Evolutionary conservation across 2,329 filamentous ascomycete genomes (phyloP).

Genomic region (Talaromyces sp.): DNA sequence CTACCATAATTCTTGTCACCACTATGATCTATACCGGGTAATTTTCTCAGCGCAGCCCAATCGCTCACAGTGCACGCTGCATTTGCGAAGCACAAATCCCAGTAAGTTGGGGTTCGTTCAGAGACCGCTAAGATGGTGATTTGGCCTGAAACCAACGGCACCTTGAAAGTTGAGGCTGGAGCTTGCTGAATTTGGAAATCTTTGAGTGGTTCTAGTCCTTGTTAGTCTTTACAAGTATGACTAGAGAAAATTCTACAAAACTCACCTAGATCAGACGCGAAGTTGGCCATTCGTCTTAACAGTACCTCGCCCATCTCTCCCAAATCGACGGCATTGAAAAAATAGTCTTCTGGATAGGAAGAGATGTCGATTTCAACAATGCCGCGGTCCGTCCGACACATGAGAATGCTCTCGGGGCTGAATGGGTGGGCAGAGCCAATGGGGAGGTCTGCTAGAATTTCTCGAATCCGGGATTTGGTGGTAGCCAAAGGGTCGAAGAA

Average conservation of each 20-base stretch:
- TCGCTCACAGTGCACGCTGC: not conserved
- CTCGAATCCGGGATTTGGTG: conserved; percentile 11
- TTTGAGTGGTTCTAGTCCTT: not conserved
- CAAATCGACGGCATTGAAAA: conserved; percentile 17
- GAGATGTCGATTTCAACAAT: conserved; percentile 14
- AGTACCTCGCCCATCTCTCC: conserved; percentile 17
- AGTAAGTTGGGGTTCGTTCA: conserved; percentile 14
- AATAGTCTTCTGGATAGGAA: conserved; percentile 13
- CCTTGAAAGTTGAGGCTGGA: conserved; percentile 6
- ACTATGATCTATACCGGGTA: not conserved
- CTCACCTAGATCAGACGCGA: not conserved
- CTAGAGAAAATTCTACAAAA: not conserved
- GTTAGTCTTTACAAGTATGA: not conserved
- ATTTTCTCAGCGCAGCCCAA: not conserved
- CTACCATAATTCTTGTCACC: not conserved
- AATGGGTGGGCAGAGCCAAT: conserved; percentile 15
- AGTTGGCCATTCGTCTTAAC: conserved; percentile 10
- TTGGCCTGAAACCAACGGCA: conserved; percentile 9
- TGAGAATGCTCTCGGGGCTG: conserved; percentile 11
- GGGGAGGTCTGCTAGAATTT: conserved; percentile 8
- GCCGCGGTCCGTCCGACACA: conserved; percentile 12
- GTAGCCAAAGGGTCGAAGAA: conserved; percentile 13
- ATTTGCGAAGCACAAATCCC: conserved; percentile 12
- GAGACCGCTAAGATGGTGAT: conserved; percentile 13
- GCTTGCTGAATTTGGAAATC: not conserved